Evolutionary conservation across 1,284 basidiomycete genomes (phyloP).

Genomic region (Exobasidium rhododendri): DNA sequence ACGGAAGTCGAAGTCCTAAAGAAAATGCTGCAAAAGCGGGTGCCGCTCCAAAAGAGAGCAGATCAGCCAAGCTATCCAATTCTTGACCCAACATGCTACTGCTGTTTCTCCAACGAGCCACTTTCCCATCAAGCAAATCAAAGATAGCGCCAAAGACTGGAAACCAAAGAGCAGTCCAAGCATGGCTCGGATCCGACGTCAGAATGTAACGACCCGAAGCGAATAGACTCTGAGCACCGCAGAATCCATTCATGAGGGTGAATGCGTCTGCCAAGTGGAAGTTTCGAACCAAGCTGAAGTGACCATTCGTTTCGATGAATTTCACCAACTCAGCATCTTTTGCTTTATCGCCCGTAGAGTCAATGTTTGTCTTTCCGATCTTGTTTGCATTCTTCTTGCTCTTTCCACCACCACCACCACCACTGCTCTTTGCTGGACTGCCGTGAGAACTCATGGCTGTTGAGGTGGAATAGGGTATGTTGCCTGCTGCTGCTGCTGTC

Average conservation of each 20-base stretch:
- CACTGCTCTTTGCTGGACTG: not conserved
- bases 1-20: slow-evolving; percentile 80
- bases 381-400: not conserved
- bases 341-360: slow-evolving; percentile 17
- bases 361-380: not conserved
- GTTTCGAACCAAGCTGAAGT: slow-evolving; percentile 65
- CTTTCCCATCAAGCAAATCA: slow-evolving; percentile 95
- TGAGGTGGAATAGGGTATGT: slow-evolving; percentile 1
- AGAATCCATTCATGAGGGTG: slow-evolving; percentile 99
- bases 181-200: slow-evolving; percentile 67
- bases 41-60: slow-evolving; percentile 97
- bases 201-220: slow-evolving; percentile 83
- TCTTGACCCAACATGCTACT: slow-evolving; percentile 97
- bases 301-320: slow-evolving; percentile 52
- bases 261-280: slow-evolving; percentile 97
- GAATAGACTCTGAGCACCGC: slow-evolving; percentile 92
- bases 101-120: slow-evolving; percentile 92
- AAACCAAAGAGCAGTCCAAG: slow-evolving; percentile 71
- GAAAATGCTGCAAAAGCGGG: slow-evolving; percentile 88
- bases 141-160: slow-evolving; percentile 96
- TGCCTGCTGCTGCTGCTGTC: slow-evolving; percentile 9
- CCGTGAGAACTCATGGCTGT: not conserved
- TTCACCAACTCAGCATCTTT: slow-evolving; percentile 30
- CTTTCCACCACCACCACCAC: not conserved
- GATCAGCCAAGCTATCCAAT: slow-evolving; percentile 90